A percentile compares a stretch with the other conserved stretches of the same genome.
Conservation (phyloP, 345 rosid species). For the Eucalyptus marginata region DNA sequence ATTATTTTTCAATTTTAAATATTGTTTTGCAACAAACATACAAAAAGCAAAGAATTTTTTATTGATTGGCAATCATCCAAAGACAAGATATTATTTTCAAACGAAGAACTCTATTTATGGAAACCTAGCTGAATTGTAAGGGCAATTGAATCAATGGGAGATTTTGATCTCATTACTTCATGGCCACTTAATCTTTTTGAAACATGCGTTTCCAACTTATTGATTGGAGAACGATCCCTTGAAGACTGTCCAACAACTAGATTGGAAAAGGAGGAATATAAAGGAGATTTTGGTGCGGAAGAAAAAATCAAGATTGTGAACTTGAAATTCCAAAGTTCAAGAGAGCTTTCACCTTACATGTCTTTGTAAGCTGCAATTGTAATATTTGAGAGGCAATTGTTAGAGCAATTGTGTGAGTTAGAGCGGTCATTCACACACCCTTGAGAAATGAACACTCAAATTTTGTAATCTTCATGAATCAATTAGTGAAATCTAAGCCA, state of each 20-base stretch:
- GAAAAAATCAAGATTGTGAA: background rate
- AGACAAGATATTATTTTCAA: too few relatives aligned
- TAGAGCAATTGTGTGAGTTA: background rate
- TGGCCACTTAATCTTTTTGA: too few relatives aligned
- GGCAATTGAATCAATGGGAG: background rate
- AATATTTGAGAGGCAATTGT: background rate
- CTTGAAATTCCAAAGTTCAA: background rate
- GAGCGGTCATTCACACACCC: fast-evolving
- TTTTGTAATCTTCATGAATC: background rate
- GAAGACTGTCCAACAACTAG: background rate
- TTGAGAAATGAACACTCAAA: background rate
- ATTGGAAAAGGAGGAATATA: background rate
- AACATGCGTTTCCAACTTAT: background rate
- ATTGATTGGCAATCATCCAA: background rate
- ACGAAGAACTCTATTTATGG: background rate
- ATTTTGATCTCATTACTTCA: background rate
- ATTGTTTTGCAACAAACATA: background rate
- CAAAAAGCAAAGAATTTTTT: background rate
- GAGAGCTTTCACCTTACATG: background rate
- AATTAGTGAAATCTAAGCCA: background rate
- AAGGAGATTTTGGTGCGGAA: fast-evolving
- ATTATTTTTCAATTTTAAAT: too few relatives aligned
- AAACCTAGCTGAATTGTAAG: background rate
- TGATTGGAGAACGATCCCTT: background rate
- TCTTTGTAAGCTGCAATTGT: fast-evolving